Conservation (phyloP, 345 rosid species). For the Linum lewisii region DNA sequence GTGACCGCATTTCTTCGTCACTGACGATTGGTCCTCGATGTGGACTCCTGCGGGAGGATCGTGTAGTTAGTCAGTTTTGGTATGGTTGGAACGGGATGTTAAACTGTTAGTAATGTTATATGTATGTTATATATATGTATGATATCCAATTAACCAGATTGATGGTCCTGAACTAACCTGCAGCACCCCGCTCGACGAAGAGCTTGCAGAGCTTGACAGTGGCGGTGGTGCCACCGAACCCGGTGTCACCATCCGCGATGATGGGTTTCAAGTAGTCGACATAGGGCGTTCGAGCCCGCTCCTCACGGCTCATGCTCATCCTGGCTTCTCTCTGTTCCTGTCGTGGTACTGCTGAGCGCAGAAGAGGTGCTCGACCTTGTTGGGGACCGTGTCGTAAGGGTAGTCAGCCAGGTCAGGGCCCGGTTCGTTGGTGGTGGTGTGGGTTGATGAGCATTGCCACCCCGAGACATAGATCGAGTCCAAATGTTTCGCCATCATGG, state of each 20-base stretch:
- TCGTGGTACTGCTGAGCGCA: constrained; percentile 95
- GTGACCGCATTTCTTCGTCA: constrained; percentile 92
- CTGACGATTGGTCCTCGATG: constrained; percentile 90
- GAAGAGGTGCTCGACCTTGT: constrained; percentile 90
- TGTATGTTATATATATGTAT: too few species aligned
- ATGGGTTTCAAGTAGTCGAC: constrained; percentile 92
- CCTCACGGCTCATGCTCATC: constrained; percentile 82
- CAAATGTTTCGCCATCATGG: constrained; percentile 95
- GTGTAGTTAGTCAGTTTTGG: too few species aligned
- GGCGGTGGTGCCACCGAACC: constrained; percentile 89
- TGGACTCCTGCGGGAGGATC: constrained; percentile 71
- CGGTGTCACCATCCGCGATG: constrained; percentile 95
- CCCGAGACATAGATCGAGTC: constrained; percentile 91
- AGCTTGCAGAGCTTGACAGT: constrained; percentile 95
- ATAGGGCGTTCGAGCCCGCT: constrained; percentile 68
- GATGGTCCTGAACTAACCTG: constrained; percentile 9
- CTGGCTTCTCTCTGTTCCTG: constrained; percentile 85
- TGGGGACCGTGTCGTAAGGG: constrained; percentile 90
- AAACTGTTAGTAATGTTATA: too few species aligned
- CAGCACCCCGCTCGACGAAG: constrained; percentile 90
- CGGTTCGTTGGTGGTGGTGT: constrained; percentile 81
- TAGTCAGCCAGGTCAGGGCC: constrained; percentile 98
- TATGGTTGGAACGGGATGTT: too few species aligned
- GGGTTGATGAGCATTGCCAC: constrained; percentile 99
- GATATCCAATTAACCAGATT: too few species aligned